phyloP scores from a whole-genome alignment of 1,139 yeast species.

The Sugiyamaella xylanicola region DNA sequence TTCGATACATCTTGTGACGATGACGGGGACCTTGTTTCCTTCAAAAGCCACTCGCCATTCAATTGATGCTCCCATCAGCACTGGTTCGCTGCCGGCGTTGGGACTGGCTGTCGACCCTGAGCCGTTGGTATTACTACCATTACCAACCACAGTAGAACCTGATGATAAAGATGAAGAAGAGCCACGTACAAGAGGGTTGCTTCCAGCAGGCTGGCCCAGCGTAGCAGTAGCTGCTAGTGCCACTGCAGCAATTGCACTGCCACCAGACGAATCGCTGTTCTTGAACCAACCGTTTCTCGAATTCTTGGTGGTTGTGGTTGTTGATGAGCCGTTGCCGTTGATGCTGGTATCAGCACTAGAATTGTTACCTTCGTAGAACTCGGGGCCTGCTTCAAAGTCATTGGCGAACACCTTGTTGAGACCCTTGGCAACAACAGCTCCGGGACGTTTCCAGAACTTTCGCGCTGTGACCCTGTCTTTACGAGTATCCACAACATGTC shows the following conservation, averaged over 20 bases:
- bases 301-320: slow-evolving; percentile 1
- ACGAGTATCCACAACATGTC: slow-evolving; percentile 16
- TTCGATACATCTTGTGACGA: slow-evolving; percentile 70
- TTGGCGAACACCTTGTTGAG: slow-evolving; percentile 41
- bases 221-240: slow-evolving; percentile 16
- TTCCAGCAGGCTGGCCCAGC: slow-evolving; percentile 12
- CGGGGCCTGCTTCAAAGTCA: slow-evolving; percentile 29
- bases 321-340: slow-evolving; percentile 3
- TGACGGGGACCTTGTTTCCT: slow-evolving; percentile 62
- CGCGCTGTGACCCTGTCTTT: slow-evolving; percentile 21
- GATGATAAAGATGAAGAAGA: slow-evolving; percentile 10
- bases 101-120: slow-evolving; percentile 9
- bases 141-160: slow-evolving; percentile 11
- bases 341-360: slow-evolving; percentile 1
- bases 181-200: background rate
- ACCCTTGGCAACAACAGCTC: slow-evolving; percentile 45
- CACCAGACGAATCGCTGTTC: slow-evolving; percentile 3
- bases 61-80: slow-evolving; percentile 35
- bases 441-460: slow-evolving; percentile 44
- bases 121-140: background rate
- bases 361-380: slow-evolving; percentile 23
- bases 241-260: slow-evolving; percentile 9
- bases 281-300: slow-evolving; percentile 26
- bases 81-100: slow-evolving; percentile 10
- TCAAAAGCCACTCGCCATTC: slow-evolving; percentile 53